Base-by-base conservation (phyloP, 208 protist species). In the Leptomonas pyrrhocoris region DNA sequence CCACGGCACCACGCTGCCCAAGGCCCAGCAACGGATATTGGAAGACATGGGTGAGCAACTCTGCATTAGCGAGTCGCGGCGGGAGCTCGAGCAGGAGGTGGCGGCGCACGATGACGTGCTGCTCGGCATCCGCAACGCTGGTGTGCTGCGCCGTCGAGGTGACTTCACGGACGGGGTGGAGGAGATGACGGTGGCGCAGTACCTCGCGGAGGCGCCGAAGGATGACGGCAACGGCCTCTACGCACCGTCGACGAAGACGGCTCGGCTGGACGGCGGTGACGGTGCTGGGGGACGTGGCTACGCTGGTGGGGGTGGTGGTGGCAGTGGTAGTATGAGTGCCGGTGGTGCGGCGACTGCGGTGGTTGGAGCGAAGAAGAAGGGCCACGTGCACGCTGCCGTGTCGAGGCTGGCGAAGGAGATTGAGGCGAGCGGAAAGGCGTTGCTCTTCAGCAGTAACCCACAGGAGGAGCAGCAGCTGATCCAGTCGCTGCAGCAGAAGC, bases 151-250 rank as follows among this genome's bases (percentile, higher is more conserved):
- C 45, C 75, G 79, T 15, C 88, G 88, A 19, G 81, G 60, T 31
- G 78, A 91, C 50, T 96, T 94, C 74, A 93, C 86, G 51, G 91
- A 96, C 61, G 91, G 91, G 12, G 88, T 93, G n/a, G 80, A 85
- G n/a, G 91, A 96, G 64, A 75, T 94, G 45, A 49, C 75, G 21
- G 62, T 93, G 21, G 79, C 69, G 31, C 59, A 57, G 34, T 74
- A 55, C 53, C 68, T 74, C 8, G 49, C 58, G 1, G 59, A 68
- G 12, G 68, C 59, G 12, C 56, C 67, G 11, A 64, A 60, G 13
- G 87, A 92, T 57, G 90, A 95, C 42, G 71, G 76, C 31, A 43
- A 57, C 59, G 59, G 59, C 4, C 68, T 74, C 21, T 74, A 68
- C 68, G 45, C 36, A 11, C 51, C 68, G 13, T 19, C 23, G 1